Percentiles rank a stretch among this genome's conserved stretches.
Evolutionary conservation across 1,284 basidiomycete species (phyloP).

Genomic region (Cerrena zonata): DNA sequence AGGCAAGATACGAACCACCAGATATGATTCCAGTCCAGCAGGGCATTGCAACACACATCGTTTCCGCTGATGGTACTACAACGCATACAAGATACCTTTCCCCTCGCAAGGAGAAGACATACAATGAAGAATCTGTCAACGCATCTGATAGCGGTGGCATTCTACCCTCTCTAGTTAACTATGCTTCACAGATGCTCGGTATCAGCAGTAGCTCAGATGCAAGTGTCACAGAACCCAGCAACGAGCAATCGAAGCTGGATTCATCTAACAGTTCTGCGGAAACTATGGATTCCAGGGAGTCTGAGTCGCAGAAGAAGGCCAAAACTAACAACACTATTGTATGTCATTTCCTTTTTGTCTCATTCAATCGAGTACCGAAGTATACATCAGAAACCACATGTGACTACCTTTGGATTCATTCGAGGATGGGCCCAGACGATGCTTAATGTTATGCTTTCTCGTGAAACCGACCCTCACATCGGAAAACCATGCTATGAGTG

Average conservation of each 20-base stretch:
- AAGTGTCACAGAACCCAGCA: not conserved
- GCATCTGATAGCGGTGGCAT: not conserved
- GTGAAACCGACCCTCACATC: conserved; percentile 1
- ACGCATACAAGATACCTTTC: not conserved
- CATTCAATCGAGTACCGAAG: not conserved
- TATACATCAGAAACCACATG: not conserved
- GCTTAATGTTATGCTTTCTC: not conserved
- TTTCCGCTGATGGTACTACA: not conserved
- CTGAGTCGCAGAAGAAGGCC: not conserved
- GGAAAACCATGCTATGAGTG: not conserved
- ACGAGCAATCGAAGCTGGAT: too few species aligned
- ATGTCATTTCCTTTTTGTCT: not conserved
- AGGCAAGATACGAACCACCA: not conserved
- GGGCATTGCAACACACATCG: not conserved
- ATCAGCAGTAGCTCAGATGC: not conserved
- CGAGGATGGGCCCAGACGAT: not conserved
- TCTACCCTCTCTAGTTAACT: not conserved
- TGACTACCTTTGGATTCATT: not conserved
- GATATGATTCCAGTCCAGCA: not conserved
- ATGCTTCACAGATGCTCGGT: not conserved
- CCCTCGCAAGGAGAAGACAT: not conserved
- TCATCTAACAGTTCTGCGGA: not conserved
- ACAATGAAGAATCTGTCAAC: not conserved
- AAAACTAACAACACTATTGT: not conserved
- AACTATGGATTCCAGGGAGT: too few species aligned